Evolutionary conservation across 208 protist genomes (phyloP).

Genomic region (Crithidia thermophila): DNA sequence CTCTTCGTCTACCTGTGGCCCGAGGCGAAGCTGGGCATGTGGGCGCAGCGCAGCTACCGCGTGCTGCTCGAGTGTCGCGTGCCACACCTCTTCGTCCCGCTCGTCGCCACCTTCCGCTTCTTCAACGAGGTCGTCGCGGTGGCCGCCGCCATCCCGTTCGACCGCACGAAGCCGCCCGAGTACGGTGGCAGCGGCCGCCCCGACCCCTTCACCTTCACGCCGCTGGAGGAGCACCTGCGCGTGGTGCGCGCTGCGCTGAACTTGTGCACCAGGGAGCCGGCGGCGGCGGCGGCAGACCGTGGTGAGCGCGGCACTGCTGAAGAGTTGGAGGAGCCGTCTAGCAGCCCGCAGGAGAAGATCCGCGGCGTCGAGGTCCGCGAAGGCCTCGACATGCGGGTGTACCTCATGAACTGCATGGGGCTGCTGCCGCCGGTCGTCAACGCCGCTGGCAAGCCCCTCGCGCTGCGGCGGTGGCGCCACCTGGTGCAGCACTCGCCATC

Average conservation of each 20-base stretch:
- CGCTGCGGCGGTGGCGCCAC: conserved; percentile 51
- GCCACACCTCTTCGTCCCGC: conserved; percentile 42
- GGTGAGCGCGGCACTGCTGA: too few species aligned
- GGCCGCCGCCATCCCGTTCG: conserved; percentile 49
- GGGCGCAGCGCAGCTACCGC: conserved; percentile 58
- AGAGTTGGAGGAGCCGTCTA: not conserved
- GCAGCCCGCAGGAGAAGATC: conserved; percentile 22
- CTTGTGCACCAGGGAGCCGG: conserved; percentile 20
- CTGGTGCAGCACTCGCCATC: conserved; percentile 33
- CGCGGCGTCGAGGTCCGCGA: conserved; percentile 54
- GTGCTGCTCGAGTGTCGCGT: conserved; percentile 35
- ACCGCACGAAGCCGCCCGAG: conserved; percentile 22
- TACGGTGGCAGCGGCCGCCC: conserved; percentile 41
- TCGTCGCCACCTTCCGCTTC: conserved; percentile 62
- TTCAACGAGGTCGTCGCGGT: conserved; percentile 54
- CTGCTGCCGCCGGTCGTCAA: conserved; percentile 42
- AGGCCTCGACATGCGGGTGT: conserved; percentile 48
- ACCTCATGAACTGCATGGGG: conserved; percentile 53
- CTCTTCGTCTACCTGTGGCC: conserved; percentile 55
- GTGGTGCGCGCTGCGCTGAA: conserved; percentile 52
- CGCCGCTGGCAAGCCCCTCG: conserved; percentile 9
- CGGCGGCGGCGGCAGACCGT: not conserved
- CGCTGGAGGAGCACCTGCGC: conserved; percentile 52
- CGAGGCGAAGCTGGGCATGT: conserved; percentile 46
- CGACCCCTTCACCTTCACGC: conserved; percentile 34